Base-by-base conservation (phyloP, 345 rosid species). In the Theobroma cacao region DNA sequence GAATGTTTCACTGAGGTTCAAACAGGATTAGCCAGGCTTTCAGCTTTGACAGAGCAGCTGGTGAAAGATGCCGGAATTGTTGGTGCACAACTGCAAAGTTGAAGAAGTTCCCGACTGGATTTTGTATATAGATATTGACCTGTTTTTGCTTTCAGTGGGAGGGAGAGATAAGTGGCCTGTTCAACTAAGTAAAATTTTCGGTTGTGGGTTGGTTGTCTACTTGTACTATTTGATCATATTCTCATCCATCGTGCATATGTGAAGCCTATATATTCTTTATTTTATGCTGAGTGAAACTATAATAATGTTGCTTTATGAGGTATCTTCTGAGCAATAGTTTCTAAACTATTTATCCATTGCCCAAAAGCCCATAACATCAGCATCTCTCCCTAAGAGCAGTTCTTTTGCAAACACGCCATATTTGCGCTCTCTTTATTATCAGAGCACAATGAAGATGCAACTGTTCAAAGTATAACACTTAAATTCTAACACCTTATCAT, bases 51-150 rank as follows among this genome's bases (percentile, higher is more conserved):
- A 15, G 94, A 93, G 72, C 86, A 84, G 78, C 91, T 93, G 5
- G 83, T 92, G 74, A 84, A 85, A 86, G 86, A 89, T 68, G 94
- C 98, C 22, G 95, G 95, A 63, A 75, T 90, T 75, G 72, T 75
- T 59, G 84, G 67, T 75, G 68, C 78, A 43, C 61, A 75, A 75
- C 53, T 65, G 45, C 72, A 48, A 63, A 80, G 66, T 80, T 67
- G 79, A 87, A 80, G 79, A 87, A 80, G 75, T 68, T 36, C 28
- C 47, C 59, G 38, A 18, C 70, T 53, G 80, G 52, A 75, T 48
- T 43, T 28, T 76, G 83, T 79, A 60, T 61, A 80, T 56, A 67
- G 62, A 68, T 15, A 52, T 52, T 73, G 30, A 72, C 56, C 14
- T 41, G 26, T 13, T 43, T 67, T 24, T 7, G n/a, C n/a, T 43